A percentile compares a stretch with the other conserved stretches of the same genome.
Conservation (phyloP, 305 asterid species). For the Rubia peregrina region DNA sequence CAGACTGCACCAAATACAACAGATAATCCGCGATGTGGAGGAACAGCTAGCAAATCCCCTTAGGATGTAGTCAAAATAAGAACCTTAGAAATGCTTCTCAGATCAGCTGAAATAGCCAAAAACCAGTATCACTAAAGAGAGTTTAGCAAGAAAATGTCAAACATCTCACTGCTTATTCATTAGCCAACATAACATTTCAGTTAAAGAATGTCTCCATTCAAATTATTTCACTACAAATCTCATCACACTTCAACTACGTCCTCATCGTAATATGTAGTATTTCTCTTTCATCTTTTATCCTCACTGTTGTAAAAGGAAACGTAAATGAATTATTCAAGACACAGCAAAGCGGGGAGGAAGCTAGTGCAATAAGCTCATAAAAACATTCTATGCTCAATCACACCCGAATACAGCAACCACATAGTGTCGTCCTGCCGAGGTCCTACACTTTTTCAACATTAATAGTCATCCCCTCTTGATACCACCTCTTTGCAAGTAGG, state of each 20-base stretch:
- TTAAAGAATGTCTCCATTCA: neutral
- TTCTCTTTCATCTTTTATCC: neutral
- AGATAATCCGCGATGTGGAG: slow-evolving; percentile 31
- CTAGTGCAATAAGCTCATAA: neutral
- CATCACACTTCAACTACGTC: neutral
- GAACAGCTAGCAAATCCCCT: neutral
- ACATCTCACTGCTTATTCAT: neutral
- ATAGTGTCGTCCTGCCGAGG: neutral
- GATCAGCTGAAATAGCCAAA: neutral
- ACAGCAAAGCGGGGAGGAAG: neutral
- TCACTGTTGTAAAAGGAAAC: neutral
- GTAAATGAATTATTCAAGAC: neutral
- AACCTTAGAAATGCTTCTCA: too few species aligned
- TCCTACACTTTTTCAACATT: slow-evolving; percentile 18
- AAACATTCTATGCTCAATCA: neutral
- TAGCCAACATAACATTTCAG: neutral
- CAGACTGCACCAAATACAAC: too few species aligned
- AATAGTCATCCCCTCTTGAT: slow-evolving; percentile 95
- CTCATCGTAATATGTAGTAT: neutral
- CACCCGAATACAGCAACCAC: neutral
- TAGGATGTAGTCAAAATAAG: too few species aligned
- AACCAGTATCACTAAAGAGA: neutral
- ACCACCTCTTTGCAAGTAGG: slow-evolving; percentile 99
- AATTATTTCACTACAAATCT: neutral
- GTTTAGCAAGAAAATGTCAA: neutral